phyloP scores from a whole-genome alignment of 148 eudicot species.

The Rhododendron henanense region DNA sequence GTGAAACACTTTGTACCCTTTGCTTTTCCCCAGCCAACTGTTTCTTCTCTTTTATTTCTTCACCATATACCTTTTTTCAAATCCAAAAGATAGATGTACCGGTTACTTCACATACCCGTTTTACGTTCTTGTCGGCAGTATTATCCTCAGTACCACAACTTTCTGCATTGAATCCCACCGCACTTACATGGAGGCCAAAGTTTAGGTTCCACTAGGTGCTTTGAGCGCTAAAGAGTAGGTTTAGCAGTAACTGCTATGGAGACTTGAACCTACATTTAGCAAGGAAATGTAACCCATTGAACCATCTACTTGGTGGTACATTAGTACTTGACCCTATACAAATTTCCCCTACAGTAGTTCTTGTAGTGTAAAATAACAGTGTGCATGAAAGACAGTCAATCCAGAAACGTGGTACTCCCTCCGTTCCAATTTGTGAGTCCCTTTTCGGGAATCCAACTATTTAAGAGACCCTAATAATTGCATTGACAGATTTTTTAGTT shows the following conservation, averaged over 20 bases:
- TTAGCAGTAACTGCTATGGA: not conserved
- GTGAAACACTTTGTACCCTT: conserved; percentile 1
- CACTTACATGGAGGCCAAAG: not conserved
- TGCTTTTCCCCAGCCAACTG: conserved; percentile 3
- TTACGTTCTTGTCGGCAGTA: not conserved
- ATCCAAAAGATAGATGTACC: too few species aligned
- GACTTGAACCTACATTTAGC: not conserved
- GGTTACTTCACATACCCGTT: not conserved
- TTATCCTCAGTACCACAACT: not conserved
- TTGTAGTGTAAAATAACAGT: not conserved
- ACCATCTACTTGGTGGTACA: not conserved
- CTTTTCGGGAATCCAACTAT: too few species aligned
- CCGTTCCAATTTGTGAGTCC: too few species aligned
- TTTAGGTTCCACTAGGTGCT: not conserved
- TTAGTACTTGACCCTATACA: not conserved
- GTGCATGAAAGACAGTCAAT: not conserved
- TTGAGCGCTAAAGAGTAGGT: not conserved
- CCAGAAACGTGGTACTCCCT: not conserved
- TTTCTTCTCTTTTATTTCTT: not conserved
- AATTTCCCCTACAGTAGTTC: not conserved
- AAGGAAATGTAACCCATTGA: not conserved
- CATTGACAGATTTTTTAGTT: too few species aligned
- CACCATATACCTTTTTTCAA: not conserved
- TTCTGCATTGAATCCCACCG: not conserved
- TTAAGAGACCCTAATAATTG: too few species aligned